Evolutionary conservation across 805 yeast species (phyloP).

Genomic region (Yarrowia osloensis): DNA sequence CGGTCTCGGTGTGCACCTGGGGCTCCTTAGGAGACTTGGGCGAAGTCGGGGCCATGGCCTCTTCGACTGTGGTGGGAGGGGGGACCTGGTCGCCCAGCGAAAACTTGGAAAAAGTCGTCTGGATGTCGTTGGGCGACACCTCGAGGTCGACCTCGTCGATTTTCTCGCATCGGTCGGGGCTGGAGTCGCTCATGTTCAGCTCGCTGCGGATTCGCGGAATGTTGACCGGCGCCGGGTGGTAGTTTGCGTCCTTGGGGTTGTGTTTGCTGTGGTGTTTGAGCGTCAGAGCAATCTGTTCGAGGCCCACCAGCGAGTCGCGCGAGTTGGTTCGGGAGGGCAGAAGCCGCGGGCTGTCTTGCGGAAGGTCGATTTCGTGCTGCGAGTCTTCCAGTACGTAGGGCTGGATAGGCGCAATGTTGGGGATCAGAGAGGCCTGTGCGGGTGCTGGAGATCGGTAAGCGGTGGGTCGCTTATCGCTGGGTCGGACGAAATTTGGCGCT

Average conservation of each 20-base stretch:
- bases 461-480: constrained; percentile 60
- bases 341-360: constrained; percentile 45
- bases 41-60: background rate
- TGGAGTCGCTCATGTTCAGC: constrained; percentile 25
- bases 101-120: background rate
- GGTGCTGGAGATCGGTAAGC: constrained; percentile 38
- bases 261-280: constrained; percentile 25
- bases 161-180: constrained; percentile 24
- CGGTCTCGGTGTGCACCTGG: background rate
- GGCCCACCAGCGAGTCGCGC: constrained; percentile 19
- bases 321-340: constrained; percentile 12
- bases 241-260: constrained; percentile 3
- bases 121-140: constrained; percentile 2
- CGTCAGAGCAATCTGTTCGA: constrained; percentile 26
- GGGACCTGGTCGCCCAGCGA: background rate
- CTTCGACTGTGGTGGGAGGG: background rate
- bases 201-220: constrained; percentile 34
- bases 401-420: constrained; percentile 73
- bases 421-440: constrained; percentile 44
- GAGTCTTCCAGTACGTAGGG: constrained; percentile 79
- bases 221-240: constrained; percentile 31
- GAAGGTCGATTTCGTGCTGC: constrained; percentile 62
- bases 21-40: constrained; percentile 10
- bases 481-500: constrained; percentile 89
- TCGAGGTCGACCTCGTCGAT: constrained; percentile 17